Conservation (phyloP, 805 yeast species). For the Scheffersomyces spartinae region DNA sequence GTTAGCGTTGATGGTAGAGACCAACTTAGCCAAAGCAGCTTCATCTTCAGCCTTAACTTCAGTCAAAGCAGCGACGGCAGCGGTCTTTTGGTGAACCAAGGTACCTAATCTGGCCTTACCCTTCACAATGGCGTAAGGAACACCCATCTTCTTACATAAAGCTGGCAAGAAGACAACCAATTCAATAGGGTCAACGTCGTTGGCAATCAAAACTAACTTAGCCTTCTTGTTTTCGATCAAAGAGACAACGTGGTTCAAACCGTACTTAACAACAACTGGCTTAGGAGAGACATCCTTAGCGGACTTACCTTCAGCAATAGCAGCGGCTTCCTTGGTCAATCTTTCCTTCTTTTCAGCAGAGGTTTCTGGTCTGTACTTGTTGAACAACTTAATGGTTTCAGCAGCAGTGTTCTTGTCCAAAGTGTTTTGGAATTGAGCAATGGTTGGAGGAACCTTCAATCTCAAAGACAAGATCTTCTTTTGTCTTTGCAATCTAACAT, state of each 20-base stretch:
- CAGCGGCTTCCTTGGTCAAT: conserved; percentile 97
- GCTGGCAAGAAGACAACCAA: conserved; percentile 96
- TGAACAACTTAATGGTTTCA: conserved; percentile 91
- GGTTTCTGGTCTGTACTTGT: conserved; percentile 99
- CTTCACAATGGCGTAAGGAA: conserved; percentile 96
- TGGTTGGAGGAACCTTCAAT: conserved; percentile 98
- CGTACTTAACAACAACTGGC: conserved; percentile 96
- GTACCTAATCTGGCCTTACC: conserved; percentile 99
- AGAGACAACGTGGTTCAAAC: conserved; percentile 98
- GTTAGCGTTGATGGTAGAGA: conserved; percentile 90
- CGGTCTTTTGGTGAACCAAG: conserved; percentile 93
- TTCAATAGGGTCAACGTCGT: conserved; percentile 99
- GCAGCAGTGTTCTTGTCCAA: conserved; percentile 99
- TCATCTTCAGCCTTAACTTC: conserved; percentile 93
- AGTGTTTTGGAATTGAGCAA: conserved; percentile 91
- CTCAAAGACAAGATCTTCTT: conserved; percentile 91
- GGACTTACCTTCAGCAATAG: conserved; percentile 95
- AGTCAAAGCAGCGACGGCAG: conserved; percentile 94
- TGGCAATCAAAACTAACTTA: conserved; percentile 91
- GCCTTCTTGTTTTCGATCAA: conserved; percentile 98
- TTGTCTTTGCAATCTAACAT: conserved; percentile 97
- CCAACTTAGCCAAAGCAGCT: conserved; percentile 84
- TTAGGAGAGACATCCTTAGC: conserved; percentile 93
- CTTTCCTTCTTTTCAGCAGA: conserved; percentile 97
- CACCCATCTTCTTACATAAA: conserved; percentile 98